Percentiles rank a stretch among this genome's conserved stretches.
phyloP scores from a whole-genome alignment of 352 stramenopile species.

The Pythium rishiriense region DNA sequence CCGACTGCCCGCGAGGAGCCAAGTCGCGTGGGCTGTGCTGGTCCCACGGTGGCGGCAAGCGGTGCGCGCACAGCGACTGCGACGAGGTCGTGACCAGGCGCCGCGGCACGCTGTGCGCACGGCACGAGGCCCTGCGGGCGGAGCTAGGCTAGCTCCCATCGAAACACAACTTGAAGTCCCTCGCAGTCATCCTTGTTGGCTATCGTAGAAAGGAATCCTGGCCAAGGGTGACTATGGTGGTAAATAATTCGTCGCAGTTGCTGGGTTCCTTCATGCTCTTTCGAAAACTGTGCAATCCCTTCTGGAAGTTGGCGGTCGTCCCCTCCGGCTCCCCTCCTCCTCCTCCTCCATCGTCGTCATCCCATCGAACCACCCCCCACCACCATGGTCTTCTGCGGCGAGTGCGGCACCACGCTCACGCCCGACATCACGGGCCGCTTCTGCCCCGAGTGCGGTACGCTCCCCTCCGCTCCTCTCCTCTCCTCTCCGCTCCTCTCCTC shows the following conservation, averaged over 20 bases:
- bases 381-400: conserved; percentile 81
- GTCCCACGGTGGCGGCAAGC: conserved; percentile 37
- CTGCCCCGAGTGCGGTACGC: conserved; percentile 76
- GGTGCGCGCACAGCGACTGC: conserved; percentile 16
- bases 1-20: conserved; percentile 8
- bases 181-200: neutral
- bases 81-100: neutral
- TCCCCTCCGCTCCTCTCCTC: conserved; percentile 13
- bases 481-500: neutral
- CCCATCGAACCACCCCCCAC: neutral
- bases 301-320: neutral
- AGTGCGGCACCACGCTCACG: conserved; percentile 68
- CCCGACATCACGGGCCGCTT: conserved; percentile 59
- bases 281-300: too few relatives aligned
- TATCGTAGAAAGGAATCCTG: neutral
- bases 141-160: neutral
- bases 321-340: neutral
- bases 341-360: neutral
- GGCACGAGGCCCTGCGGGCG: neutral
- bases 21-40: conserved; percentile 28
- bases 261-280: neutral
- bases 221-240: neutral
- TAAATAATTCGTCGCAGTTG: neutral
- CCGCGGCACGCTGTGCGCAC: neutral
- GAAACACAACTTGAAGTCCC: neutral